Evolutionary conservation across 1,139 yeast species (phyloP), one percentile per base, ranked within the genome.

Genomic region (Saccharomyces uvarum): DNA sequence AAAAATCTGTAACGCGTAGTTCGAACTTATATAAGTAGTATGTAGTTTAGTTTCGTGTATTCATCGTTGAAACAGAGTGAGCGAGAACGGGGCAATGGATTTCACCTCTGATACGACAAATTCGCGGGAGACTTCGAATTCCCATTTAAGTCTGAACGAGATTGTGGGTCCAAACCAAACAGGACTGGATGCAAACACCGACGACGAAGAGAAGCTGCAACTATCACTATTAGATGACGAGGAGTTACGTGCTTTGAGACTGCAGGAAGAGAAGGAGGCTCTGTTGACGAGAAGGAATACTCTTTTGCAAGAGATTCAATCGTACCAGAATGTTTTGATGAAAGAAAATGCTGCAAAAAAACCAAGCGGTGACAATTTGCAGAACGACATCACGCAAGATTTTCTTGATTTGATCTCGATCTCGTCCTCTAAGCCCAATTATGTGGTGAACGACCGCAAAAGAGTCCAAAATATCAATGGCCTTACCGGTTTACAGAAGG

Each of bases 211-310:
- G 47, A 19, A 27, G 9, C 8, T 26, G 11, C 44, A 32, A 24
- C 21, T 26, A 4, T 51, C 59, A 11, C 50, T 55, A 29, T 27
- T 61, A 33, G 51, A 55, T 21, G 56, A 54, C n/a, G 56, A 56
- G 19, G 62, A 63, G 32, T 48, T 55, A 33, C 46, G 53, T 19
- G 48, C 52, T 32, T 21, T 63, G 16, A 46, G 55, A 48, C 53
- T 63, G 32, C 60, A 56, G 29, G 65, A 63, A 13, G 50, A 51
- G 51, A 58, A 58, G 29, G 63, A 62, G 19, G 27, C 31, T 9
- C 53, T 63, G 49, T 26, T 63, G 42, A 44, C 52, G 3, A 53
- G 53, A 50, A 57, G 67, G 42, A 58, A 59, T 48, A 32, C 51
- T 7, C 54, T 62, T 16, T 24, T 61, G 33, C 51, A 50, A 31